Evolutionary conservation across 768 basidiomycete genomes (phyloP).

Genomic region (Cystofilobasidium ferigula): DNA sequence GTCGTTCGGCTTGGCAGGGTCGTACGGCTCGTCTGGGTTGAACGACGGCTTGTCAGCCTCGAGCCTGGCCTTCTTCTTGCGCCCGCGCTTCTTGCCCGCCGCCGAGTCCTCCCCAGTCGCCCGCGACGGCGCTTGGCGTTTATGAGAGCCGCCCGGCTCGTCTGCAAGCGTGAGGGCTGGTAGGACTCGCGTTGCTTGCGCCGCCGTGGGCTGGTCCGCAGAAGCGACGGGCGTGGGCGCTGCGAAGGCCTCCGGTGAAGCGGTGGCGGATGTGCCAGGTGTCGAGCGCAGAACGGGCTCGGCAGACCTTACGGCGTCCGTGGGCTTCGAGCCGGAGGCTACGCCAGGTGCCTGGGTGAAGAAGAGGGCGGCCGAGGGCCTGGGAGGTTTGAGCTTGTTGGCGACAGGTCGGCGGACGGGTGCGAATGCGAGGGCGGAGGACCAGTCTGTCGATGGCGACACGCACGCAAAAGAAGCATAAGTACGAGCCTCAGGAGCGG

Average conservation of each 20-base stretch:
- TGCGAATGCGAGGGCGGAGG: constrained; percentile 77
- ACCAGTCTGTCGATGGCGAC: constrained; percentile 55
- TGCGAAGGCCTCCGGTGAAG: not conserved
- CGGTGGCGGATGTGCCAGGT: not conserved
- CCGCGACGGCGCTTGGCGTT: constrained; percentile 1
- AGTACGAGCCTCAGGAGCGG: not conserved
- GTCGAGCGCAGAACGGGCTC: not conserved
- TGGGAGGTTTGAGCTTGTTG: constrained; percentile 47
- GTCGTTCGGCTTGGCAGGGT: constrained; percentile 72
- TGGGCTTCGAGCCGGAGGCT: constrained; percentile 10
- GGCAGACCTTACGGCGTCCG: constrained; percentile 16
- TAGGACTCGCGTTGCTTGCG: constrained; percentile 31
- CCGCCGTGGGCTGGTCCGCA: not conserved
- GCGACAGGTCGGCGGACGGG: constrained; percentile 56
- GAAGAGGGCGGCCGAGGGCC: constrained; percentile 50
- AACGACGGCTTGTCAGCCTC: constrained; percentile 1
- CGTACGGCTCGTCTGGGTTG: constrained; percentile 43
- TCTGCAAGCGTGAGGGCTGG: constrained; percentile 84
- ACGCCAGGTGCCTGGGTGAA: constrained; percentile 10
- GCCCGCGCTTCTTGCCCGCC: constrained; percentile 47
- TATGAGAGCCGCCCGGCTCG: constrained; percentile 67
- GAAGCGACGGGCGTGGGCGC: too few relatives aligned
- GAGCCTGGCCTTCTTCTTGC: constrained; percentile 45
- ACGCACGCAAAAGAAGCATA: not conserved
- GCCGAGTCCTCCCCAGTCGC: constrained; percentile 45